Base-by-base conservation (phyloP, 2,329 filamentous ascomycete genomes). In the Cercospora canescens region DNA sequence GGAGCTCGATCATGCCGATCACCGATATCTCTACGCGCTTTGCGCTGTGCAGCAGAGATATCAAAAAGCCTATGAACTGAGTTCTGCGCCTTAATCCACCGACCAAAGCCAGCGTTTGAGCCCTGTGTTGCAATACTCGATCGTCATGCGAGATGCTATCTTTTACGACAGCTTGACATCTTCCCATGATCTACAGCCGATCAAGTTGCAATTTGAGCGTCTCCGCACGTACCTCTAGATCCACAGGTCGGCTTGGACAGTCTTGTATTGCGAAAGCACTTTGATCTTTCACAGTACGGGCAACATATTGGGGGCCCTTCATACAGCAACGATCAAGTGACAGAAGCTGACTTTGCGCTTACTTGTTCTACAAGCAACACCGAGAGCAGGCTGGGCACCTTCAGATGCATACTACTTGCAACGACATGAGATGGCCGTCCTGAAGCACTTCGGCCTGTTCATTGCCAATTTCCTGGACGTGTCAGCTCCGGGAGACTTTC, bases 141-240 rank as follows among this genome's bases (percentile, higher is more conserved):
- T 0, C 55, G 55, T 4, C 55, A 58, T 26, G 21, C n/a, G 4
- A 24, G 0, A 5, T 60, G 57, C 16, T 24, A n/a, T n/a, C n/a
- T n/a, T n/a, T n/a, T n/a, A n/a, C n/a, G n/a, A n/a, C n/a, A n/a
- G n/a, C n/a, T n/a, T n/a, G n/a, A n/a, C n/a, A n/a, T n/a, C n/a
- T n/a, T n/a, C n/a, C n/a, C n/a, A n/a, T n/a, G 14, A 30, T 24
- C 3, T 6, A 1, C 16, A 18, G 21, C 35, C 21, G 26, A 1
- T 24, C 21, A 16, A 16, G 1, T 24, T 60, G 35, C 37, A 16
- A 2, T 37, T 60, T 1, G 28, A 56, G 3, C 18, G 35, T 4
- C 54, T 63, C 8, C 32, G 52, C 1, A 63, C 37, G 8, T 63
- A 54, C 30, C 61, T 54, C n/a, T 41, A 56, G 24, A 37, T 63